A percentile compares a stretch with the other conserved stretches of the same genome.
Conservation (phyloP, 345 rosid genomes). For the Chamaenerion angustifolium region DNA sequence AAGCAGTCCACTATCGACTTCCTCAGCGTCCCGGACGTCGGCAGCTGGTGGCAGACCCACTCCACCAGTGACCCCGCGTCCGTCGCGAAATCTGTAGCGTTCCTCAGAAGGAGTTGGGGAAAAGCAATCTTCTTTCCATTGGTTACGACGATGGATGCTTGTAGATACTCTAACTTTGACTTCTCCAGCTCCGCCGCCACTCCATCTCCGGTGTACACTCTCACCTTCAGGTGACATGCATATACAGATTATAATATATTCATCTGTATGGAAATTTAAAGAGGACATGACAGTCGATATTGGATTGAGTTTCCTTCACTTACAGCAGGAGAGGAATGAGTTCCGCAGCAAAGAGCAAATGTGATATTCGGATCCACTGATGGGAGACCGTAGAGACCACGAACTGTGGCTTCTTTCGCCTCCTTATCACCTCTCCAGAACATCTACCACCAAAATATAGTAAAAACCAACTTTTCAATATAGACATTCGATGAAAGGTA, state of each 20-base stretch:
- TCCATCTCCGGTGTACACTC: conserved; percentile 69
- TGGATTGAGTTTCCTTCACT: too few relatives aligned
- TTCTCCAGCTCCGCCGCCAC: conserved; percentile 56
- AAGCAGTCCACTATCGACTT: conserved; percentile 89
- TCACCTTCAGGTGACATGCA: too few relatives aligned
- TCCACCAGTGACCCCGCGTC: conserved; percentile 48
- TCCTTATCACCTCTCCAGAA: conserved; percentile 30
- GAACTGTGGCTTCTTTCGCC: conserved; percentile 43
- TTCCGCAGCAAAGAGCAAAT: conserved; percentile 80
- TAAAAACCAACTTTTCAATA: too few relatives aligned
- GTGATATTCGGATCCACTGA: conserved; percentile 54
- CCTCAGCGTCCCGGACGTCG: conserved; percentile 69
- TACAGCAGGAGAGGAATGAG: conserved; percentile 87
- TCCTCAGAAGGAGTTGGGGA: conserved; percentile 59
- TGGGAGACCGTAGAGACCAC: conserved; percentile 51
- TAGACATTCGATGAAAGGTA: too few relatives aligned
- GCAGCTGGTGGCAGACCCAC: conserved; percentile 88
- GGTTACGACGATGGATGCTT: conserved; percentile 65
- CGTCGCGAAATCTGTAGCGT: conserved; percentile 38
- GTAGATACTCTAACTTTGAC: conserved; percentile 77
- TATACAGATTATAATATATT: too few relatives aligned
- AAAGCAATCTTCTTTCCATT: conserved; percentile 52
- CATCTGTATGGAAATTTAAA: too few relatives aligned
- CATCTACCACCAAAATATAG: conserved; percentile 7
- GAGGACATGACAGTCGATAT: too few relatives aligned